Conservation (phyloP, 2,329 filamentous ascomycete species). For the Tolypocladium paradoxum region DNA sequence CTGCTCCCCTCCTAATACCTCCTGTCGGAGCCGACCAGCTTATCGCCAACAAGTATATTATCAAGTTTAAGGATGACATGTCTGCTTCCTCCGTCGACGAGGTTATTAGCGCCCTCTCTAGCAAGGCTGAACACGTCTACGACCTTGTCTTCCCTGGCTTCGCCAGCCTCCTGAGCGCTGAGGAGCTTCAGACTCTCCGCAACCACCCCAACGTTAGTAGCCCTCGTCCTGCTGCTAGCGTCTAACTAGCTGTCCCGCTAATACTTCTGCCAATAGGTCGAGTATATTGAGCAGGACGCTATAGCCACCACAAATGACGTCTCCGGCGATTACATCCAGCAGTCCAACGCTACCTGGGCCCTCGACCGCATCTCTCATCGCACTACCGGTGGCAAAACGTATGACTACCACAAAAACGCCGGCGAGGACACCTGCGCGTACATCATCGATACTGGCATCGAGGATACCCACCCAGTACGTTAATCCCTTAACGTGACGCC, state of each 20-base stretch:
- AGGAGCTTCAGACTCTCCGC: background rate
- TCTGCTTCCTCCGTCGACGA: background rate
- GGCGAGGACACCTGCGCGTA: constrained; percentile 1
- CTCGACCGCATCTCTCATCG: constrained; percentile 11
- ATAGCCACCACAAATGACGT: constrained; percentile 13
- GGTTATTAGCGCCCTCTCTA: background rate
- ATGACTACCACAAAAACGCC: constrained; percentile 21
- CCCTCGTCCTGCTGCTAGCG: background rate
- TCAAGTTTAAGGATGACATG: constrained; percentile 1
- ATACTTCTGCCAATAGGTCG: constrained; percentile 9
- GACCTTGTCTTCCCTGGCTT: background rate
- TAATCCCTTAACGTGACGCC: too few species aligned
- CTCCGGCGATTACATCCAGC: constrained; percentile 2
- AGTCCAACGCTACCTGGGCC: constrained; percentile 18
- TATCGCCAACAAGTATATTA: background rate
- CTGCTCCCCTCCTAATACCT: background rate
- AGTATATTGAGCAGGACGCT: constrained; percentile 21
- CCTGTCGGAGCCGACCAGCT: background rate
- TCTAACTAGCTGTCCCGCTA: too few species aligned
- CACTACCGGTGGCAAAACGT: constrained; percentile 10
- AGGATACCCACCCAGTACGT: constrained; percentile 21
- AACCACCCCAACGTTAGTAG: background rate
- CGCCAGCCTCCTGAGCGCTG: background rate
- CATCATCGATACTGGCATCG: constrained; percentile 1
- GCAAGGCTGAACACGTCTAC: background rate